These are phyloP conservation scores for Saccharomyces hybrid DNA, from an alignment of 1,139 yeast species.

Conservation along the genomic window DNA sequence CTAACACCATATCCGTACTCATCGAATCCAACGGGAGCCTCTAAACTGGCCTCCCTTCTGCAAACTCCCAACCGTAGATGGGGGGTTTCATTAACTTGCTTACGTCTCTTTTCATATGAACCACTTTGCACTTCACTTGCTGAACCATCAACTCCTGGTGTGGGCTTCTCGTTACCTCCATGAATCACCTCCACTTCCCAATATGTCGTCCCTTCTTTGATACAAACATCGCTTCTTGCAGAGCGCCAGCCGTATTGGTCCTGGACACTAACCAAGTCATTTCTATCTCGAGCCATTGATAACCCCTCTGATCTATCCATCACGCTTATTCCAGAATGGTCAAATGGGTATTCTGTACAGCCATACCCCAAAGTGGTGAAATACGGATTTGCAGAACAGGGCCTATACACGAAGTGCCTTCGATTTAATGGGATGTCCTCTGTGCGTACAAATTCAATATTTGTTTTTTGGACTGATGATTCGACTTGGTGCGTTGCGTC, in stretches of 20 bases:
- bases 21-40: conserved; percentile 94
- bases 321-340: conserved; percentile 51
- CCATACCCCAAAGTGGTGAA: conserved; percentile 58
- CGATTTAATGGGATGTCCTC: conserved; percentile 77
- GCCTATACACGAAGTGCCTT: conserved; percentile 73
- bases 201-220: conserved; percentile 74
- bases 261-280: conserved; percentile 28
- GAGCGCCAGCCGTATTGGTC: conserved; percentile 78
- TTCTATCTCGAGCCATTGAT: conserved; percentile 38
- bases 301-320: conserved; percentile 68
- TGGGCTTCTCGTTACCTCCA: conserved; percentile 19
- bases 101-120: conserved; percentile 14
- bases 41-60: conserved; percentile 78
- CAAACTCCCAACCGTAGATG: conserved; percentile 81
- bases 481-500: conserved; percentile 7
- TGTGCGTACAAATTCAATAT: conserved; percentile 18
- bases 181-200: conserved; percentile 46
- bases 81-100: conserved; percentile 23
- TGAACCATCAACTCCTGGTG: conserved; percentile 6
- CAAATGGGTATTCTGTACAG: conserved; percentile 71
- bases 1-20: conserved; percentile 89
- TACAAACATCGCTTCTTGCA: conserved; percentile 63
- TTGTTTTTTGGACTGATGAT: not conserved
- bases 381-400: conserved; percentile 65
- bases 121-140: conserved; percentile 5